Conservation (phyloP, 257 asterid genomes). For the Solanum chmielewskii region DNA sequence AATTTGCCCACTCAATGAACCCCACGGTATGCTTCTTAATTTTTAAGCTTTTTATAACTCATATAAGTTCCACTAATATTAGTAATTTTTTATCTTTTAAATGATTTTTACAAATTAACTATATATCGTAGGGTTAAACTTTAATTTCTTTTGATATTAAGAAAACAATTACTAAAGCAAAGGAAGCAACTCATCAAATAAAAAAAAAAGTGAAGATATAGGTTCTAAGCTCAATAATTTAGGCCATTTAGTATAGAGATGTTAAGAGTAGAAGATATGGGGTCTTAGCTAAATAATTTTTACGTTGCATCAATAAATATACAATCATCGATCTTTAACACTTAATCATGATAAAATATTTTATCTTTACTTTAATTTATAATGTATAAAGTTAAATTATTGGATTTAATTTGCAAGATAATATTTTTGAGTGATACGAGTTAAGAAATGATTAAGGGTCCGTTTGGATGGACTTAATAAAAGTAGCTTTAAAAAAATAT, state of each 20-base stretch:
- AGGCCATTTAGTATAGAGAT: too few relatives aligned
- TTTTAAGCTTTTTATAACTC: too few relatives aligned
- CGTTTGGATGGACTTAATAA: too few relatives aligned
- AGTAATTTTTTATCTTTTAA: neutral
- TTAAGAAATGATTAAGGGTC: neutral
- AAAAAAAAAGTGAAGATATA: neutral
- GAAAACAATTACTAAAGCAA: neutral
- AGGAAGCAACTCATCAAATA: neutral
- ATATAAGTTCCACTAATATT: too few relatives aligned
- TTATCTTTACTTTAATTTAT: neutral
- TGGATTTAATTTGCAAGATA: neutral
- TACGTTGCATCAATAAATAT: neutral
- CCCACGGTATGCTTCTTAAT: neutral
- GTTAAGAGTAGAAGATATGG: too few relatives aligned
- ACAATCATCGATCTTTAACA: neutral
- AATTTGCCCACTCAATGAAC: neutral
- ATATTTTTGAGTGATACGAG: neutral
- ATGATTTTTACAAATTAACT: neutral
- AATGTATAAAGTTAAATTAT: neutral
- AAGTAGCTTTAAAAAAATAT: too few relatives aligned
- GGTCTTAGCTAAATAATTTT: too few relatives aligned
- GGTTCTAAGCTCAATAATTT: neutral
- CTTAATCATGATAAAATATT: neutral
- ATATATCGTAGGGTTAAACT: neutral
- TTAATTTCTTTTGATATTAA: neutral